Evolutionary conservation across 352 stramenopile species (phyloP), one percentile per base, ranked within the genome.

Genomic region (Phytophthora pisi): DNA sequence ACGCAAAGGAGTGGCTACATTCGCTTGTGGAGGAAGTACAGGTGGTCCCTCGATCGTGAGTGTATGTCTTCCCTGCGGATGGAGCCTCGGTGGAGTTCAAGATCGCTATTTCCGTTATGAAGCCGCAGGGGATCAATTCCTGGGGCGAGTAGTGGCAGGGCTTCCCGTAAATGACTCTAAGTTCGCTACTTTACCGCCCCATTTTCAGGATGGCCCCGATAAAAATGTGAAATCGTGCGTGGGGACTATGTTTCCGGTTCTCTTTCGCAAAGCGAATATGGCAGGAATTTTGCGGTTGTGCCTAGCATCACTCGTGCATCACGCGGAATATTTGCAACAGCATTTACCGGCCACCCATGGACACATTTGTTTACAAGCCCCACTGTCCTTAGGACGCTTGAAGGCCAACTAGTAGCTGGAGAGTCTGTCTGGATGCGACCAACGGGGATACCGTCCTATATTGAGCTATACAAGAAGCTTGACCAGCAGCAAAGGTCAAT

Each of bases 41-140:
- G 18, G 60, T 6, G 66, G 55, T 8, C 59, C 58, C 15, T 66
- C 59, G 11, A 68, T 69, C 46, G 38, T 59, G 9, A 62, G 49
- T 45, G 59, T 66, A 2, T 74, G 66, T 34, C 31, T 68, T n/a
- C 53, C 55, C 3, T 66, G 50, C 43, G 60, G 50, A 2, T 69
- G 60, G 66, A 51, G 20, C 7, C 4, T 74, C 7, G 59, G 66
- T 13, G 49, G 54, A 15, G 50, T 74, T 9, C 36, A 64, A 34
- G 58, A 73, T 26, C 47, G 58, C 10, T 68, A 73, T 45, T 59
- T 73, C 40, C 18, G 58, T 3, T 73, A 73, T 26, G 66, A 66
- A 23, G 31, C 23, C 13, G 59, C 59, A 16, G 55, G 59, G 6
- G 59, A 73, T 54, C 45, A 67, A 49, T 72, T 47, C 18, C 15